Evolutionary conservation across 176 grass and related monocot species (phyloP).

Genomic region (Aegilops sharonensis): DNA sequence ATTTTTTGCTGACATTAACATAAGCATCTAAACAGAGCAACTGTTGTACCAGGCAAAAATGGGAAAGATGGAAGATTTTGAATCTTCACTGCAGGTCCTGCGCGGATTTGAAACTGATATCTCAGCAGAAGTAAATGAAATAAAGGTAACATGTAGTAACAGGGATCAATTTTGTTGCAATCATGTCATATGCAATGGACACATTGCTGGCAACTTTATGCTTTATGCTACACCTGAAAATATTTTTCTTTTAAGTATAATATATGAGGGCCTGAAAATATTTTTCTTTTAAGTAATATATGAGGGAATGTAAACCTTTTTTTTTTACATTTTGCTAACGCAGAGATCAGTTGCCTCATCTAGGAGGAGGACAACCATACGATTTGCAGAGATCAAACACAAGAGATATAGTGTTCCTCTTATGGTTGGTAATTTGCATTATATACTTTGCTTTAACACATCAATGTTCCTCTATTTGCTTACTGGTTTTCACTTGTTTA

Average conservation of each 20-base stretch:
- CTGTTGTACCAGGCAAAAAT: constrained; percentile 80
- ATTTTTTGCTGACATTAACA: background rate
- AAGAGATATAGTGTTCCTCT: constrained; percentile 94
- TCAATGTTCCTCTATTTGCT: constrained; percentile 12
- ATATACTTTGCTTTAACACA: constrained; percentile 6
- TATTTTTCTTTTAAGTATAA: constrained; percentile 10
- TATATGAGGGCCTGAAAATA: background rate
- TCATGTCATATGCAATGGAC: background rate
- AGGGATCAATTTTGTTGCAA: constrained; percentile 4
- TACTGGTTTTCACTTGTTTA: constrained; percentile 29
- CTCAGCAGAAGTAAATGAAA: constrained; percentile 85
- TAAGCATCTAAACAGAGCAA: constrained; percentile 22
- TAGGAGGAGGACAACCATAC: constrained; percentile 75
- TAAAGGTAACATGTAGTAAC: constrained; percentile 57
- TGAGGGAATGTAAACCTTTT: constrained; percentile 5
- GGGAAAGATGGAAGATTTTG: constrained; percentile 93
- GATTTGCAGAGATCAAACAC: constrained; percentile 74
- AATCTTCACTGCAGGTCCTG: constrained; percentile 89
- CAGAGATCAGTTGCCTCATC: constrained; percentile 87
- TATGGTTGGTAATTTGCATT: constrained; percentile 42
- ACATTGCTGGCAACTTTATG: background rate
- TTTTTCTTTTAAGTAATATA: constrained; percentile 11
- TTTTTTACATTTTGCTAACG: constrained; percentile 17
- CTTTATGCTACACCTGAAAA: constrained; percentile 12
- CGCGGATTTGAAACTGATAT: constrained; percentile 98